These are phyloP conservation scores for Boletus rubroflammeus DNA, from an alignment of 768 basidiomycete species.

Conservation along the genomic window DNA sequence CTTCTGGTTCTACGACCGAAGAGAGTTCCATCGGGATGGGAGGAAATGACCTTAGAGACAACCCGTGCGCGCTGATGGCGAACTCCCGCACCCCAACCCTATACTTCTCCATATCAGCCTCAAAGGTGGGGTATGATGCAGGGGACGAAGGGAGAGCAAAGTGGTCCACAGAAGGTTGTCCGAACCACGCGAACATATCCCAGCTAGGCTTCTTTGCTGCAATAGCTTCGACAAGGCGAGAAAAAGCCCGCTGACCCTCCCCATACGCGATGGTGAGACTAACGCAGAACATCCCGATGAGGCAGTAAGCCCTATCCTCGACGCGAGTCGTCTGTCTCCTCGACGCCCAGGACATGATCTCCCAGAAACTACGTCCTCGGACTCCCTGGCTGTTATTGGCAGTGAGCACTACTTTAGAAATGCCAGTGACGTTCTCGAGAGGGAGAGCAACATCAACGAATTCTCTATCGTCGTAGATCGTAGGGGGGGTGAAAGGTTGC, in stretches of 20 bases:
- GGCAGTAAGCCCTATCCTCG: conserved; percentile 24
- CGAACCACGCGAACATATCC: conserved; percentile 17
- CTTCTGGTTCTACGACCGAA: not conserved
- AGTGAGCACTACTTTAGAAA: not conserved
- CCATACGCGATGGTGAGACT: conserved; percentile 21
- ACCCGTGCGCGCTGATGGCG: not conserved
- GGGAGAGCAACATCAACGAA: too few relatives aligned
- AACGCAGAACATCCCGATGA: conserved; percentile 18
- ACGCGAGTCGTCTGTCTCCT: conserved; percentile 16
- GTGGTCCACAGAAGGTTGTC: conserved; percentile 7
- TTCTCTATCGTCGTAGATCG: not conserved
- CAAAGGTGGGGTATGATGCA: conserved; percentile 10
- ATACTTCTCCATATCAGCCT: not conserved
- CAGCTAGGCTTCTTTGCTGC: not conserved
- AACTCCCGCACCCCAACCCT: conserved; percentile 2
- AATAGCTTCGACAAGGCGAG: conserved; percentile 12
- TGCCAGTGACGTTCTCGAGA: not conserved
- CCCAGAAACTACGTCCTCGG: not conserved
- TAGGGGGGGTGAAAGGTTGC: not conserved
- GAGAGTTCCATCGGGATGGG: not conserved
- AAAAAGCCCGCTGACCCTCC: conserved; percentile 19
- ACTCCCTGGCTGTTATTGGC: not conserved
- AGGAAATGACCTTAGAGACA: conserved; percentile 5
- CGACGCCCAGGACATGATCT: conserved; percentile 23
- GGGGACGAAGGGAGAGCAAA: conserved; percentile 13